A percentile compares a stretch with the other conserved stretches of the same genome.
These are phyloP conservation scores for cucumber (Cucumis sativus) DNA, from an alignment of 306 rosid species.

Conservation along the genomic window Cucumber_9930_V3 NC_026660.2:7966501-7967000, in stretches of 20 bases:
- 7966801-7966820: not conserved
- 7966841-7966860: not conserved
- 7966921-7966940: not conserved
- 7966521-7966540: not conserved
- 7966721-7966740: not conserved
- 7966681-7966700: not conserved
- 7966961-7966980: not conserved
- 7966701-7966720: not conserved
- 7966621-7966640: not conserved
- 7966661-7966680: not conserved
- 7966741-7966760: not conserved
- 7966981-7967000: not conserved
- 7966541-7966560: too few relatives aligned
- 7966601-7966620: not conserved
- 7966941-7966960: not conserved
- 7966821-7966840: not conserved
- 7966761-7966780: not conserved
- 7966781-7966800: not conserved
- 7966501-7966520: not conserved
- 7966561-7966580: too few relatives aligned
- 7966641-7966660: not conserved
- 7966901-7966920: not conserved
- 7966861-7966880: not conserved
- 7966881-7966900: not conserved
- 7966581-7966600: not conserved